A percentile compares a stretch with the other conserved stretches of the same genome.
Evolutionary conservation across 2,329 filamentous ascomycete species (phyloP).

Genomic region (Cladosporium velox): DNA sequence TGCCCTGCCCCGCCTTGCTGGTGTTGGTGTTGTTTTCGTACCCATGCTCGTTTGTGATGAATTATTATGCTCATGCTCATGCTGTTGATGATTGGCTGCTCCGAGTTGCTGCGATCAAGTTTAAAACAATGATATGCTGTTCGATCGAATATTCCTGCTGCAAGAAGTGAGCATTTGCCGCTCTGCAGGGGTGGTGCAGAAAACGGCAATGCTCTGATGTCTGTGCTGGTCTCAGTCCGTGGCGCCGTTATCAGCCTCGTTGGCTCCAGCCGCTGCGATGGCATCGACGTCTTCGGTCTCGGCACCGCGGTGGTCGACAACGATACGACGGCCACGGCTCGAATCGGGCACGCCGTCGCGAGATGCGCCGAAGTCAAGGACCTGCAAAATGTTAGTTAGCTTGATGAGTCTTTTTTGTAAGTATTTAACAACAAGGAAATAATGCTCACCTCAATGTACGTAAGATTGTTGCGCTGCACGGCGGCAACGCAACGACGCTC

Average conservation of each 20-base stretch:
- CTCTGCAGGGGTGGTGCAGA: background rate
- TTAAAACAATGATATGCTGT: background rate
- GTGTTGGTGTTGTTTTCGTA: slow-evolving; percentile 1
- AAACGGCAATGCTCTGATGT: background rate
- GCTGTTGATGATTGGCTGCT: background rate
- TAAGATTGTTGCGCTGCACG: slow-evolving; percentile 87
- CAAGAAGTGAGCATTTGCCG: background rate
- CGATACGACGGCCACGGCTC: slow-evolving; percentile 76
- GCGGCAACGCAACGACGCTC: slow-evolving; percentile 92
- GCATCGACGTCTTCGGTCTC: slow-evolving; percentile 39
- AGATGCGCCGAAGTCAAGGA: slow-evolving; percentile 93
- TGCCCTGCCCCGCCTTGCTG: background rate
- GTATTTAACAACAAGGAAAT: background rate
- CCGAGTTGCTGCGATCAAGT: background rate
- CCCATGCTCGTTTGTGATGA: slow-evolving; percentile 1
- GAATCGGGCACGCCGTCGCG: slow-evolving; percentile 80
- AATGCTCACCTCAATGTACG: slow-evolving; percentile 85
- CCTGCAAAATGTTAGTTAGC: slow-evolving; percentile 58
- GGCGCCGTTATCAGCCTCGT: background rate
- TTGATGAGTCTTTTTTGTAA: background rate
- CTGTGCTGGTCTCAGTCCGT: background rate
- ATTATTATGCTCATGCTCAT: background rate
- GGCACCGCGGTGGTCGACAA: slow-evolving; percentile 46
- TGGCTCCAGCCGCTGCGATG: slow-evolving; percentile 20
- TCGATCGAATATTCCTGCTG: background rate